Percentiles rank a stretch among this genome's conserved stretches.
Evolutionary conservation across 768 basidiomycete genomes (phyloP).

Genomic region (Paxillus rubicundulus): DNA sequence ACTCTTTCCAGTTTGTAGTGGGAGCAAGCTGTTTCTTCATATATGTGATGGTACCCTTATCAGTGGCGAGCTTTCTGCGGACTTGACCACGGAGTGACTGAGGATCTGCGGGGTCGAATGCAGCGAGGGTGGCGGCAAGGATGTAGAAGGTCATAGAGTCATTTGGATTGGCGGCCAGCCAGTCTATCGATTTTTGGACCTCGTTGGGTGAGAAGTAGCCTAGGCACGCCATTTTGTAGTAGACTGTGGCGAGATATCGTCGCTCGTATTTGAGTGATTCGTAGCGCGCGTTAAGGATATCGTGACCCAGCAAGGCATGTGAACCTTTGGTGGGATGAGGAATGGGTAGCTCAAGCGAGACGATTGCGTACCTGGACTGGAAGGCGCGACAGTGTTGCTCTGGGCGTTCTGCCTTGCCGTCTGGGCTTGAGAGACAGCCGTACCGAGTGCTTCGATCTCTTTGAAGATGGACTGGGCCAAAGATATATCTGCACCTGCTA

Average conservation of each 20-base stretch:
- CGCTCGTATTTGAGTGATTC: constrained; percentile 76
- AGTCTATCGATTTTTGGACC: constrained; percentile 62
- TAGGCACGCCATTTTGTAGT: constrained; percentile 60
- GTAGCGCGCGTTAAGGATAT: constrained; percentile 64
- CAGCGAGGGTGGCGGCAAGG: constrained; percentile 59
- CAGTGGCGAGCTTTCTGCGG: constrained; percentile 49
- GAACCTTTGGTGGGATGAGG: constrained; percentile 32
- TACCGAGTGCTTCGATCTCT: constrained; percentile 60
- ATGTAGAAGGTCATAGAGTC: constrained; percentile 70
- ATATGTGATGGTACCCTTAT: constrained; percentile 45
- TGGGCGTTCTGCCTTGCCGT: constrained; percentile 57
- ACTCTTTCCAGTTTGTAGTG: constrained; percentile 61
- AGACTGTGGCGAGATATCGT: constrained; percentile 59
- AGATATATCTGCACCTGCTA: constrained; percentile 38
- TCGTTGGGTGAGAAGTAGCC: constrained; percentile 61
- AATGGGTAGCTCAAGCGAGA: not conserved
- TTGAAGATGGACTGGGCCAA: constrained; percentile 57
- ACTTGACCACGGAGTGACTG: constrained; percentile 40
- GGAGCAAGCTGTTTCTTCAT: constrained; percentile 60
- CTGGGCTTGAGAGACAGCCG: constrained; percentile 51
- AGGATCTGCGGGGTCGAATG: constrained; percentile 67
- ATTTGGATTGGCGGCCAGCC: constrained; percentile 63
- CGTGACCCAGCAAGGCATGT: constrained; percentile 54
- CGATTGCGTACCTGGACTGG: constrained; percentile 46
- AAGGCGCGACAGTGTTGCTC: constrained; percentile 54